A percentile compares a stretch with the other conserved stretches of the same genome.
Conservation (phyloP, 768 basidiomycete species). For the Porpolomopsis calyptriformis region DNA sequence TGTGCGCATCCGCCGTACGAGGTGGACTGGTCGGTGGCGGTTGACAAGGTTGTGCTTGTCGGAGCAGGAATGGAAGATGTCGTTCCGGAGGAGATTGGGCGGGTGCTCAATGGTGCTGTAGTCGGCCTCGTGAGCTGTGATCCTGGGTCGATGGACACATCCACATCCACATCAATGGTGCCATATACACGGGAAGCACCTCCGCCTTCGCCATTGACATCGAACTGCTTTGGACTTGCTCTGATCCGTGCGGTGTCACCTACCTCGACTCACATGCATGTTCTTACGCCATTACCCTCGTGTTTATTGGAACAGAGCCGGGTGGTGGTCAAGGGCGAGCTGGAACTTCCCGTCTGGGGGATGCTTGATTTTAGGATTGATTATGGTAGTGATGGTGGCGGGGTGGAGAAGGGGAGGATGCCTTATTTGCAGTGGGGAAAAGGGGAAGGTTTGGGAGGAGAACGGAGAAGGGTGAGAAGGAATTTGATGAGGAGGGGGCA, state of each 20-base stretch:
- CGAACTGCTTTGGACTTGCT: slow-evolving; percentile 65
- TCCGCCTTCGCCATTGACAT: slow-evolving; percentile 47
- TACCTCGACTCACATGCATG: slow-evolving; percentile 42
- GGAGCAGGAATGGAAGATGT: slow-evolving; percentile 79
- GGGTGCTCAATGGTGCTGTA: slow-evolving; percentile 71
- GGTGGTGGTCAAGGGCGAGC: slow-evolving; percentile 72
- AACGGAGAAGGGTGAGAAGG: slow-evolving; percentile 61
- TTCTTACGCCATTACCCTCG: slow-evolving; percentile 70
- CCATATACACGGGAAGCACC: slow-evolving; percentile 50
- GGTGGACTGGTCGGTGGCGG: slow-evolving; percentile 43
- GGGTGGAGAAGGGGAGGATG: slow-evolving; percentile 43
- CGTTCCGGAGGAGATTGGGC: slow-evolving; percentile 50
- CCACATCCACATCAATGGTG: slow-evolving; percentile 6
- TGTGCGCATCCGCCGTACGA: slow-evolving; percentile 63
- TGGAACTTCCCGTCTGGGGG: slow-evolving; percentile 81
- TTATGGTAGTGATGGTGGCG: slow-evolving; percentile 29
- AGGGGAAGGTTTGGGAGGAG: slow-evolving; percentile 60
- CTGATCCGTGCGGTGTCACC: slow-evolving; percentile 51
- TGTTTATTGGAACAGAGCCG: slow-evolving; percentile 30
- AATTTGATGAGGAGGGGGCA: slow-evolving; percentile 83
- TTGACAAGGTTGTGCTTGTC: slow-evolving; percentile 55
- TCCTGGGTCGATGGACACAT: slow-evolving; percentile 28
- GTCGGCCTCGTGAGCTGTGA: slow-evolving; percentile 62
- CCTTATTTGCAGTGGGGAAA: slow-evolving; percentile 78
- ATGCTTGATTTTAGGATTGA: slow-evolving; percentile 60